phyloP scores from a whole-genome alignment of 2,329 filamentous ascomycete genomes.

The Phaeosphaeria sp. region DNA sequence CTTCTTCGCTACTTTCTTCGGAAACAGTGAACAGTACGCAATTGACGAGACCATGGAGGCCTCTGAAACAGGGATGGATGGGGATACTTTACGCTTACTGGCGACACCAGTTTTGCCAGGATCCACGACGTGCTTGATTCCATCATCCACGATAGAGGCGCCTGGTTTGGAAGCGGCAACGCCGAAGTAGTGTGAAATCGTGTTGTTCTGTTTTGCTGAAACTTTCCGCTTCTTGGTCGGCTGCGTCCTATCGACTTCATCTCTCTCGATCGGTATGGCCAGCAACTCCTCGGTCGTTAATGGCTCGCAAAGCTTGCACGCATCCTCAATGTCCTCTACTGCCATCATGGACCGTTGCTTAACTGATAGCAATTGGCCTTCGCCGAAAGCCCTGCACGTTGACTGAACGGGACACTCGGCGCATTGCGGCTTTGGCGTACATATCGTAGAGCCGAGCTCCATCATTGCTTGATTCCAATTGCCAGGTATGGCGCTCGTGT shows the following conservation, averaged over 20 bases:
- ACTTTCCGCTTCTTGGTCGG: slow-evolving; percentile 33
- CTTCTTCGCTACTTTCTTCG: slow-evolving; percentile 44
- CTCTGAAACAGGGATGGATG: not conserved
- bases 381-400: slow-evolving; percentile 42
- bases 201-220: slow-evolving; percentile 26
- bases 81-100: slow-evolving; percentile 34
- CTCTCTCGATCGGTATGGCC: slow-evolving; percentile 20
- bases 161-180: slow-evolving; percentile 22
- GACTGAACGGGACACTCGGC: slow-evolving; percentile 41
- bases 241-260: slow-evolving; percentile 18
- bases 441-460: slow-evolving; percentile 70
- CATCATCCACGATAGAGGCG: slow-evolving; percentile 12
- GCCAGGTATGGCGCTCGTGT: slow-evolving; percentile 60
- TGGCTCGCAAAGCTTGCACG: slow-evolving; percentile 35
- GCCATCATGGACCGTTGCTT: slow-evolving; percentile 14
- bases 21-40: slow-evolving; percentile 44
- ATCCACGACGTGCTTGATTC: slow-evolving; percentile 3
- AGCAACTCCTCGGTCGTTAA: slow-evolving; percentile 41
- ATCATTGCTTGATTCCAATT: slow-evolving; percentile 70
- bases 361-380: slow-evolving; percentile 31
- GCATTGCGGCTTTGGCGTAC: slow-evolving; percentile 66
- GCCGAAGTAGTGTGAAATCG: slow-evolving; percentile 40
- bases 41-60: slow-evolving; percentile 15
- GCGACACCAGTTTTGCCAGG: slow-evolving; percentile 5
- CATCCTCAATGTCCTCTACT: slow-evolving; percentile 39